phyloP scores from a whole-genome alignment of 2,329 filamentous ascomycete species.

The Xylariales sp. region DNA sequence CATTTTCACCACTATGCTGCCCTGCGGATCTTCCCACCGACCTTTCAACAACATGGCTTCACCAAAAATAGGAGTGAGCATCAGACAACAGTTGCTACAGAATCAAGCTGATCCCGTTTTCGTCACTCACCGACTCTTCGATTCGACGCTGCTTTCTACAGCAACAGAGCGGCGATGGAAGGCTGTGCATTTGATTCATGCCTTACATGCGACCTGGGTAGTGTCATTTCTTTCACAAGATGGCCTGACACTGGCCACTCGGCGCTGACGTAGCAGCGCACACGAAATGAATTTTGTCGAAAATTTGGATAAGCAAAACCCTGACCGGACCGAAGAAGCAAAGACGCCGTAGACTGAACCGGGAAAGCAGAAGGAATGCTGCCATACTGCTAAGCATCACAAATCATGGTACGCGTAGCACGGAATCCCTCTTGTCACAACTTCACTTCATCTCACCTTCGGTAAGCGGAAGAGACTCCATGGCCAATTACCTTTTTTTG shows the following conservation, averaged over 20 bases:
- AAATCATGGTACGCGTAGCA: neutral
- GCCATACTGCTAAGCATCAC: neutral
- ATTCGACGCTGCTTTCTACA: constrained; percentile 6
- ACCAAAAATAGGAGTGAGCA: constrained; percentile 8
- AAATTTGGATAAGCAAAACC: neutral
- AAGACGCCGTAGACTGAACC: neutral
- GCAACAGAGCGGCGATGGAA: constrained; percentile 3
- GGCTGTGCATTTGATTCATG: constrained; percentile 6
- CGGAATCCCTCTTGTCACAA: neutral
- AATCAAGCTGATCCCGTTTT: neutral
- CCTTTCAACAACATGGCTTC: constrained; percentile 7
- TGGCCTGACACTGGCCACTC: neutral
- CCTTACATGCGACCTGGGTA: constrained; percentile 4
- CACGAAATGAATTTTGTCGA: neutral
- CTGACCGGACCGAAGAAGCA: neutral
- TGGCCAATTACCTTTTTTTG: neutral
- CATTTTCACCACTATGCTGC: constrained; percentile 9
- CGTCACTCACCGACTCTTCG: constrained; percentile 13
- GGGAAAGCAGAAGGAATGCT: neutral
- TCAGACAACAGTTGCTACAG: constrained; percentile 3
- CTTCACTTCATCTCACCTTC: neutral
- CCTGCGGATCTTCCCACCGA: constrained; percentile 6
- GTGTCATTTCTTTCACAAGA: neutral
- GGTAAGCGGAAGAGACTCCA: neutral
- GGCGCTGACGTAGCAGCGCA: constrained; percentile 5